These are phyloP conservation scores for Wickerhamiella alocasiicola DNA, from an alignment of 805 yeast genomes.

Conservation along the genomic window DNA sequence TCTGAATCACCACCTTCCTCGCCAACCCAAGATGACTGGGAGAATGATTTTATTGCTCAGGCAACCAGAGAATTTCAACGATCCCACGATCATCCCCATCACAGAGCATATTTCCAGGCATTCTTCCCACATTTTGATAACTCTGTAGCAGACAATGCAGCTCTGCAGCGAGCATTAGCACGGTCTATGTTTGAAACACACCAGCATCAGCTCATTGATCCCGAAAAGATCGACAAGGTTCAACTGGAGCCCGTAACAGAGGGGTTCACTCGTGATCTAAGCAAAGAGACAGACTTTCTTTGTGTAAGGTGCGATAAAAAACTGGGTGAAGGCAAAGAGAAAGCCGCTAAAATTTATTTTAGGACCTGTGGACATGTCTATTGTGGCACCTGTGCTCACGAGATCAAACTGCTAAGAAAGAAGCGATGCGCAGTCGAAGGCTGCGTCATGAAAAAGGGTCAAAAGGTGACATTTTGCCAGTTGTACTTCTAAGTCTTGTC, in stretches of 20 bases:
- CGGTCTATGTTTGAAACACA: constrained; percentile 5
- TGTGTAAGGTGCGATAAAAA: constrained; percentile 63
- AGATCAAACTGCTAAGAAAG: background rate
- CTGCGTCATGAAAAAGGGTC: constrained; percentile 3
- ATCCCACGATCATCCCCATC: background rate
- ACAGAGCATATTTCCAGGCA: background rate
- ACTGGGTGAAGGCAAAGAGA: constrained; percentile 35
- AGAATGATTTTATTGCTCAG: background rate
- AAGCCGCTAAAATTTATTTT: constrained; percentile 34
- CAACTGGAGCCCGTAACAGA: constrained; percentile 1
- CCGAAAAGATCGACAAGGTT: constrained; percentile 1
- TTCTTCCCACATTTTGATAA: background rate
- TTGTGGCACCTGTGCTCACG: constrained; percentile 69
- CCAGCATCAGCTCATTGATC: constrained; percentile 1
- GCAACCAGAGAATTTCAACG: no score
- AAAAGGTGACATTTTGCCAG: constrained; percentile 4
- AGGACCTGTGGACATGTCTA: constrained; percentile 72
- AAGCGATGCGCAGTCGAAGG: constrained; percentile 7
- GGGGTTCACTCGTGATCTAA: constrained; percentile 24
- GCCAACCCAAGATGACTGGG: background rate
- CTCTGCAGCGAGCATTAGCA: constrained; percentile 1
- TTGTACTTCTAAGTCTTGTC: background rate
- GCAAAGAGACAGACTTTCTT: constrained; percentile 29
- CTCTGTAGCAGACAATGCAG: background rate
- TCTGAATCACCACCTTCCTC: no score